Evolutionary conservation across 495 filamentous ascomycete species (phyloP), one percentile per base, ranked within the genome.

Genomic region (Aspergillus ostianus): DNA sequence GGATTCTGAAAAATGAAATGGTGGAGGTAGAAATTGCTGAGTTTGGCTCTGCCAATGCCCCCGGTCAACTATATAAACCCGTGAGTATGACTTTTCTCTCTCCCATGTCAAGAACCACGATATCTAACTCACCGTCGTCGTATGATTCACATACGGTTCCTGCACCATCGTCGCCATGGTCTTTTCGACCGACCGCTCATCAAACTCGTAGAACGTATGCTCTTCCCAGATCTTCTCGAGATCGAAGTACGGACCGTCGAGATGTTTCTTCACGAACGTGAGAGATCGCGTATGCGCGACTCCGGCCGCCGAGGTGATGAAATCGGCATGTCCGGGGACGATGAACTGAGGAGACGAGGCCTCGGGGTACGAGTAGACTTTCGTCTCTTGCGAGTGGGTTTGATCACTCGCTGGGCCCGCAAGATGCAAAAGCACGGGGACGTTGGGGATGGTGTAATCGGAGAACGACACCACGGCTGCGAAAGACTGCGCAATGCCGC

Each of bases 1-100:
- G 91, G 87, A 55, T 91, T 89, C 52, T 77, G 81, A 44, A 87
- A 86, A 56, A 92, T 87, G 73, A 93, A 93, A 65, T 89, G 84
- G 51, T 90, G 69, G 6, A 77, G 78, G 67, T 93, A 93, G 67
- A 94, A 95, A 7, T 77, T 67, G 2, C 78, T 80, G 20, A 94
- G 73, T 8, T 79, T 78, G 32, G 79, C 74, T 21, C 83, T 77
- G 2, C 91, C 91, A 47, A 90, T 77, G 0, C 90, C 91, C 13
- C 90, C 90, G 3, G 89, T 92, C 67, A 89, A 53, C 71, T 75
- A 53, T 51, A 13, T 8, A 13, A n/a, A 13, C 56, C 44, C 53
- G 27, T 53, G 3, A 26, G 21, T 54, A 77, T n/a, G n/a, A n/a
- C n/a, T n/a, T n/a, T n/a, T n/a, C n/a, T n/a, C n/a, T n/a, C n/a